phyloP scores from a whole-genome alignment of 495 filamentous ascomycete genomes.

The Aspergillus ellipticus region DNA sequence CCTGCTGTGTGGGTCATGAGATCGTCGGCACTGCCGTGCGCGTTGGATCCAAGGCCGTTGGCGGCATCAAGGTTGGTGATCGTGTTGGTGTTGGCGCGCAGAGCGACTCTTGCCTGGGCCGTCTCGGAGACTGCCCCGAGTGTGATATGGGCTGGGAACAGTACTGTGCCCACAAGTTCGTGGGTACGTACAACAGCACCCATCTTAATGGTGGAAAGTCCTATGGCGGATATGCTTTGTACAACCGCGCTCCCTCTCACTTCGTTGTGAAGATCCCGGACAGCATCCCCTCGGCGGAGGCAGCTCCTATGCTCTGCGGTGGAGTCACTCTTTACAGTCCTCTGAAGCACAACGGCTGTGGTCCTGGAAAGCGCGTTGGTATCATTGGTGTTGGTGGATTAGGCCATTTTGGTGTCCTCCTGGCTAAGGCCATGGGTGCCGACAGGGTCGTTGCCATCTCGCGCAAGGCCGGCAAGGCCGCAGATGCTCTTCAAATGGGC shows the following conservation, averaged over 20 bases:
- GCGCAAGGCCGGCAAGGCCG: conserved; percentile 60
- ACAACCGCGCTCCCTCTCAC: conserved; percentile 65
- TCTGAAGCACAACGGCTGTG: conserved; percentile 66
- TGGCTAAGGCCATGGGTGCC: conserved; percentile 63
- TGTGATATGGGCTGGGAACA: conserved; percentile 61
- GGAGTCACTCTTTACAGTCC: conserved; percentile 78
- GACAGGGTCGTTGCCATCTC: conserved; percentile 80
- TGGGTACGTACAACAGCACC: conserved; percentile 38
- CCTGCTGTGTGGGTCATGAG: conserved; percentile 78
- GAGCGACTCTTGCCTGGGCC: conserved; percentile 61
- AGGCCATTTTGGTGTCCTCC: conserved; percentile 65
- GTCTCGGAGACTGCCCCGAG: conserved; percentile 61
- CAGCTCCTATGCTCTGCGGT: conserved; percentile 83
- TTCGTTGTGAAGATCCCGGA: conserved; percentile 83
- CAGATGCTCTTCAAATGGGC: conserved; percentile 61
- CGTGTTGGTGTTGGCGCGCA: conserved; percentile 88
- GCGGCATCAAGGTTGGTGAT: conserved; percentile 72
- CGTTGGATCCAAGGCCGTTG: conserved; percentile 64
- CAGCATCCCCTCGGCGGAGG: conserved; percentile 48
- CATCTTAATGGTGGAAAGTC: conserved; percentile 54
- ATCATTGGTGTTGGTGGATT: conserved; percentile 83
- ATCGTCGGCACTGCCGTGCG: conserved; percentile 75
- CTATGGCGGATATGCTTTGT: conserved; percentile 68
- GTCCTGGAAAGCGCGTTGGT: conserved; percentile 78
- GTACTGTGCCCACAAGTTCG: conserved; percentile 62